Evolutionary conservation across 225 moss, liverwort and hornwort genomes (phyloP), one percentile per base, ranked within the genome.

Genomic region (Polytrichum commune): DNA sequence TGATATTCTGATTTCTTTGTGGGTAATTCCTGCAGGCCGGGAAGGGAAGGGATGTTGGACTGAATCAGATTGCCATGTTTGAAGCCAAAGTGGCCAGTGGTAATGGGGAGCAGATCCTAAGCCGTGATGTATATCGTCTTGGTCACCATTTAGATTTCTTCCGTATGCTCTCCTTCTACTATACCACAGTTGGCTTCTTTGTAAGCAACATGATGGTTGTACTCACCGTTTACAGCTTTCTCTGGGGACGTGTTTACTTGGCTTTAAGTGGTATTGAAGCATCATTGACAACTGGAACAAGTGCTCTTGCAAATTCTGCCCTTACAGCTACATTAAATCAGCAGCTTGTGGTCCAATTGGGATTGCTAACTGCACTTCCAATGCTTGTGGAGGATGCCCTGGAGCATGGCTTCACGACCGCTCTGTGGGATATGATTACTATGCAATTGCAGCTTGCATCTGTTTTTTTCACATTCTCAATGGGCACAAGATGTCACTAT

Each of bases 71-170:
- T 70, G 84, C 96, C 19, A 82, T 92, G 80, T 97, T 97, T 57
- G 96, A 97, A 81, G 93, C 96, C 20, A 97, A 97, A 84, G 93
- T 97, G 65, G 90, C 96, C 0, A 97, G 93, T 76, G 96, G 96
- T 8, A 97, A 97, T 73, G 96, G 96, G 54, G 96, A 97, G 73
- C 96, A 97, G 71, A 90, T 89, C 69, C 86, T 97, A 22, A 97
- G 96, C 69, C 91, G 96, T 72, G 96, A 97, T 72, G 68, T 97
- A 1, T 97, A 97, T 88, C 93, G 96, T 63, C 89, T 97, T 38
- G 96, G 96, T 33, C 96, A 97, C 68, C 93, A 92, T 56, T 82
- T 97, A 54, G 96, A 97, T 75, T 97, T 93, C 75, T 97, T 97
- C 64, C 82, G 96, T 53, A 97, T 97, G 96, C 87, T 93, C 32